Evolutionary conservation across 2,329 filamentous ascomycete genomes (phyloP).

Genomic region (Sclerotinia nivalis): DNA sequence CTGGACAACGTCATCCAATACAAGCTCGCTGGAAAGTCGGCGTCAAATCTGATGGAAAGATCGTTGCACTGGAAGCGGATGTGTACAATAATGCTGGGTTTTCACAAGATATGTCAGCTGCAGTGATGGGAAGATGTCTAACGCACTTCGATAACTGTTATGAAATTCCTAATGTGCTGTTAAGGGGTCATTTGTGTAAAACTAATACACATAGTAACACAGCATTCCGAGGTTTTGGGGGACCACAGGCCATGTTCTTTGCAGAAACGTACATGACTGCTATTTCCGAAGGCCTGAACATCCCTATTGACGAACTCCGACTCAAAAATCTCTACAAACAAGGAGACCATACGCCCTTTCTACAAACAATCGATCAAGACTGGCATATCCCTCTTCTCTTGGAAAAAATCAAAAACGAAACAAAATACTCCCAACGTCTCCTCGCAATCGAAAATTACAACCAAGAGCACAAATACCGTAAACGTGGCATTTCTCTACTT

Average conservation of each 20-base stretch:
- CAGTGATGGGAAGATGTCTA: conserved; percentile 81
- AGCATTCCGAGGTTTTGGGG: conserved; percentile 92
- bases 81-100: conserved; percentile 90
- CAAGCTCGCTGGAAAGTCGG: conserved; percentile 86
- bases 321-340: conserved; percentile 83
- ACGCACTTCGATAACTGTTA: conserved; percentile 87
- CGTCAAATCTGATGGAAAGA: conserved; percentile 84
- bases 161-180: conserved; percentile 77
- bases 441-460: conserved; percentile 76
- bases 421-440: conserved; percentile 67
- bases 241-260: conserved; percentile 93
- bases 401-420: conserved; percentile 75
- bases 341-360: conserved; percentile 81
- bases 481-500: conserved; percentile 70
- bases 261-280: conserved; percentile 86
- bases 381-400: conserved; percentile 96
- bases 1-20: conserved; percentile 90
- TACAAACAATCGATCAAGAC: conserved; percentile 74
- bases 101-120: conserved; percentile 60
- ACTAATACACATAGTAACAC: conserved; percentile 85
- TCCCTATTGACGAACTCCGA: conserved; percentile 76
- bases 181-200: conserved; percentile 82
- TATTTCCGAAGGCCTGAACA: conserved; percentile 79
- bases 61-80: conserved; percentile 84
- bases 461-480: conserved; percentile 83